Evolutionary conservation across 345 rosid species (phyloP).

Genomic region (Eutrema heterophyllum): DNA sequence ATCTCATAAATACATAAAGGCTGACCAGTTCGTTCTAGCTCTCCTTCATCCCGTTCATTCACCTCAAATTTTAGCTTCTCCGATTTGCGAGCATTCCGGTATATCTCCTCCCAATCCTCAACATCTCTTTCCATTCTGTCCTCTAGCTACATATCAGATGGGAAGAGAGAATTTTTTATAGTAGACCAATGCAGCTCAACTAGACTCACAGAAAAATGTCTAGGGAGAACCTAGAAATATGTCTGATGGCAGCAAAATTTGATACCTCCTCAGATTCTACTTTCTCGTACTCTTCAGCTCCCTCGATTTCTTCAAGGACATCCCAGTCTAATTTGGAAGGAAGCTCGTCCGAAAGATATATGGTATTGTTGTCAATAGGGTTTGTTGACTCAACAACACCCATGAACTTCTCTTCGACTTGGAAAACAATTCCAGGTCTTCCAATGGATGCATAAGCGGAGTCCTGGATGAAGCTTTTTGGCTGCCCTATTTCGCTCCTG

Average conservation of each 20-base stretch:
- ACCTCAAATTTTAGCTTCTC: constrained; percentile 83
- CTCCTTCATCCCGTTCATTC: constrained; percentile 98
- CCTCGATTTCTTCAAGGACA: constrained; percentile 56
- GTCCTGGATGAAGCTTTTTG: constrained; percentile 29
- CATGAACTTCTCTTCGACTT: constrained; percentile 58
- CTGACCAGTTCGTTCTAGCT: constrained; percentile 96
- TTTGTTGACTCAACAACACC: constrained; percentile 37
- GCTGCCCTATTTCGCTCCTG: constrained; percentile 38
- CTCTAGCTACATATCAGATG: constrained; percentile 55
- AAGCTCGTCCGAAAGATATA: constrained; percentile 40
- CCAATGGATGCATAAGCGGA: constrained; percentile 24
- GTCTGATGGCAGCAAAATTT: constrained; percentile 36
- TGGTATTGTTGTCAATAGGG: constrained; percentile 40
- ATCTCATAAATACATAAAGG: constrained; percentile 92
- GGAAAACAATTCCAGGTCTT: constrained; percentile 46
- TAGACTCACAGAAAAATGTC: constrained; percentile 24
- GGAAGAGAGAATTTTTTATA: constrained; percentile 22
- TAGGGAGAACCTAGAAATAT: constrained; percentile 36
- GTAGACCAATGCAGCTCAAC: constrained; percentile 16
- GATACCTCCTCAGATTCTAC: constrained; percentile 85
- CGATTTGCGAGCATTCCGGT: constrained; percentile 81
- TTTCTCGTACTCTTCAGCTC: constrained; percentile 65
- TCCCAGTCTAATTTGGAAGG: constrained; percentile 70
- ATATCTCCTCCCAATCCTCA: constrained; percentile 84
- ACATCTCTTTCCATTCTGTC: constrained; percentile 73